Conservation (phyloP, 208 protist species). For the Crithidia acanthocephali region DNA sequence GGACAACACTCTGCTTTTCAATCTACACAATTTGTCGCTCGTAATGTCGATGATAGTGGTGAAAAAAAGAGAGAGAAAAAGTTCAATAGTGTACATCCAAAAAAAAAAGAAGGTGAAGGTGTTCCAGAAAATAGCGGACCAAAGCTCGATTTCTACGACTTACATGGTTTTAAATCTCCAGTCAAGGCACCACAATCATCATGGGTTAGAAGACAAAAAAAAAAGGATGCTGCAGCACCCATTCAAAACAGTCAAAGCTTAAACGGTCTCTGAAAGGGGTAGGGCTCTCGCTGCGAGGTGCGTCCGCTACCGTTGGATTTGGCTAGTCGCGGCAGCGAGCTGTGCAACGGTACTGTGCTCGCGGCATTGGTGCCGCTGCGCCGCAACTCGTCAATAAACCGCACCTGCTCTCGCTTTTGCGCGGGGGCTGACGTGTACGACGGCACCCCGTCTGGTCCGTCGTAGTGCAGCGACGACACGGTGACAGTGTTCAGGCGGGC, state of each 20-base stretch:
- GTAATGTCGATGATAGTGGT: no score
- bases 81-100: no score
- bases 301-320: neutral
- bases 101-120: no score
- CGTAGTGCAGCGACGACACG: slow-evolving; percentile 52
- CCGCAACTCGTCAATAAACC: slow-evolving; percentile 68
- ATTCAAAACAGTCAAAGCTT: slow-evolving; percentile 5
- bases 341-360: neutral
- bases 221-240: neutral
- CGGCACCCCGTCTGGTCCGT: slow-evolving; percentile 68
- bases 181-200: no score
- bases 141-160: no score
- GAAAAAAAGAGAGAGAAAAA: no score
- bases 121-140: no score
- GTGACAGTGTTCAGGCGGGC: slow-evolving; percentile 50
- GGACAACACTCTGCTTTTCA: no score
- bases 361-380: slow-evolving; percentile 9
- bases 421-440: slow-evolving; percentile 74
- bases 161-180: no score
- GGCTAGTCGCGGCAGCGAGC: neutral
- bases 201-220: neutral
- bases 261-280: slow-evolving; percentile 27
- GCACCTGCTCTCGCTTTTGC: slow-evolving; percentile 75
- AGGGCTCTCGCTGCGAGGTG: neutral
- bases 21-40: no score